A percentile compares a stretch with the other conserved stretches of the same genome.
phyloP scores from a whole-genome alignment of 1,284 basidiomycete species.

The Mixia osmundae region DNA sequence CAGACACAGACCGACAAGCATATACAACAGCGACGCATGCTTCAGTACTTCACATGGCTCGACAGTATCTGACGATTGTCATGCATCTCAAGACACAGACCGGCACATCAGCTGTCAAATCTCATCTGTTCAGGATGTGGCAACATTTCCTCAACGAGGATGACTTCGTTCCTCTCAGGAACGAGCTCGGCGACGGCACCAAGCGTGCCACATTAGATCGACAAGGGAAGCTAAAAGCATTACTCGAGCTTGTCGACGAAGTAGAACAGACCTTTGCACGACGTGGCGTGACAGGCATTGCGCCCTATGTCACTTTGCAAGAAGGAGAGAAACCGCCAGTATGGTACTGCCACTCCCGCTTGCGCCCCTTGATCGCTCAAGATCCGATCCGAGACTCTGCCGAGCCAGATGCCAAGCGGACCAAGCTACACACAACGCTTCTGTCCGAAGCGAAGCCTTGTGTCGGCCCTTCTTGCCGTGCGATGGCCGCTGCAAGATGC shows the following conservation, averaged over 20 bases:
- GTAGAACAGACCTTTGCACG: slow-evolving; percentile 42
- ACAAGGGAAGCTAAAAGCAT: slow-evolving; percentile 28
- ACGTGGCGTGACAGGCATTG: slow-evolving; percentile 27
- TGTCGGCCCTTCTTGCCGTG: no score
- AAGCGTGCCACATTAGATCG: slow-evolving; percentile 9
- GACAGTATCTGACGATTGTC: slow-evolving; percentile 72
- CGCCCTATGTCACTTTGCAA: no score
- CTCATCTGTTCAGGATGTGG: slow-evolving; percentile 80
- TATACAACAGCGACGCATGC: slow-evolving; percentile 11
- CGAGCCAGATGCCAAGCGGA: no score
- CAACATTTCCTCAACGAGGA: slow-evolving; percentile 40
- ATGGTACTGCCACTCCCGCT: no score
- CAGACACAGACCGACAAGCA: slow-evolving; percentile 7
- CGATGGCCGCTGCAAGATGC: no score
- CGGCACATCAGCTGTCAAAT: slow-evolving; percentile 51
- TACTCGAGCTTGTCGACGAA: slow-evolving; percentile 37
- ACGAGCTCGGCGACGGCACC: slow-evolving; percentile 16
- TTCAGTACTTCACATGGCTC: slow-evolving; percentile 32
- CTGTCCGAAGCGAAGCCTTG: no score
- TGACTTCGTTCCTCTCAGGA: slow-evolving; percentile 44
- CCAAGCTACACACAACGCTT: no score
- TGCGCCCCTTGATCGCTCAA: no score
- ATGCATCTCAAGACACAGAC: slow-evolving; percentile 46
- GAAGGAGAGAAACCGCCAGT: no score
- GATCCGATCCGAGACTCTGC: no score